These are phyloP conservation scores for Rhododendron ovatum DNA, from an alignment of 148 eudicot genomes.

Conservation along the genomic window DNA sequence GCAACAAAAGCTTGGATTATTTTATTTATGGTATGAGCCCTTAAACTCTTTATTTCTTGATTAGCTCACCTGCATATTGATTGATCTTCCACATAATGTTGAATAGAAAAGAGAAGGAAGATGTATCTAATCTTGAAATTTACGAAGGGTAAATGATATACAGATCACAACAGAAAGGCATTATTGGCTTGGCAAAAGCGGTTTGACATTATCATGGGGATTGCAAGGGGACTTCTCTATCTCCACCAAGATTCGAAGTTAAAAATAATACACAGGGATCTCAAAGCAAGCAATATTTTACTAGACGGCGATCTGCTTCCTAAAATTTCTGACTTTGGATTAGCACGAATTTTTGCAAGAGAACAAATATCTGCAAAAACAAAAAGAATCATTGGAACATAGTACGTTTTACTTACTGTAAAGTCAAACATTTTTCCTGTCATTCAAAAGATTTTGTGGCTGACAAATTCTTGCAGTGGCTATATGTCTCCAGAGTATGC, in stretches of 20 bases:
- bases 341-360: slow-evolving; percentile 22
- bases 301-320: slow-evolving; percentile 20
- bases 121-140: too few relatives aligned
- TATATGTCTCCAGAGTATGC: slow-evolving; percentile 17
- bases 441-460: too few relatives aligned
- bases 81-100: too few relatives aligned
- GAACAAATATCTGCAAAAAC: slow-evolving; percentile 15
- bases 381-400: slow-evolving; percentile 21
- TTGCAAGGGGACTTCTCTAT: slow-evolving; percentile 4
- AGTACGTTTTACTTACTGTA: slow-evolving; percentile 1
- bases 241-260: slow-evolving; percentile 20
- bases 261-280: background rate
- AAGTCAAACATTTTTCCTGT: too few relatives aligned
- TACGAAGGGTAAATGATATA: too few relatives aligned
- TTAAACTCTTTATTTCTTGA: too few relatives aligned
- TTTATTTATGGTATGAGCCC: background rate
- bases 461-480: background rate
- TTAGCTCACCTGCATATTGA: too few relatives aligned
- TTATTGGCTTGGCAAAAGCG: background rate
- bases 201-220: slow-evolving; percentile 1
- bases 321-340: slow-evolving; percentile 27
- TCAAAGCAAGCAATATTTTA: background rate
- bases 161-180: background rate
- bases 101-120: too few relatives aligned
- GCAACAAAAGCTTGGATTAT: too few relatives aligned